Evolutionary conservation across 2,329 filamentous ascomycete species (phyloP).

Genomic region (Colletotrichum spinosum): DNA sequence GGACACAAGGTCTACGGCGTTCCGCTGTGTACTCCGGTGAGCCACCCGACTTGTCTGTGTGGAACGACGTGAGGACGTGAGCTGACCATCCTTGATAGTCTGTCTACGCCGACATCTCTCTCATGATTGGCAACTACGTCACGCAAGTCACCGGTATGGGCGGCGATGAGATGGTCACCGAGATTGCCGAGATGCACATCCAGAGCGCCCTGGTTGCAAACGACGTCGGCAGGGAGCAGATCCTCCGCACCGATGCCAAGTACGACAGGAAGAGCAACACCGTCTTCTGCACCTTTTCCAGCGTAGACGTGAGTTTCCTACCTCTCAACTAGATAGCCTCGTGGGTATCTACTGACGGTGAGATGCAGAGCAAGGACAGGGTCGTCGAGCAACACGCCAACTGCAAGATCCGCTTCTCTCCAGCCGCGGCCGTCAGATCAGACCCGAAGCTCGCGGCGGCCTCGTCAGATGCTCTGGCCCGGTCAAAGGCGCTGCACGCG

Average conservation of each 20-base stretch:
- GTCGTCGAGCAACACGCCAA: constrained; percentile 69
- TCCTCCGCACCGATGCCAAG: constrained; percentile 69
- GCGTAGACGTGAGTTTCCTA: constrained; percentile 3
- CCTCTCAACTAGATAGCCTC: no score
- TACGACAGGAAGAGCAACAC: constrained; percentile 59
- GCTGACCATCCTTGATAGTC: constrained; percentile 39
- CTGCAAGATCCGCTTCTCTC: constrained; percentile 65
- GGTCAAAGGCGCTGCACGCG: constrained; percentile 69
- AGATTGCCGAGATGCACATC: constrained; percentile 75
- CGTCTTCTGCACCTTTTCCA: constrained; percentile 11
- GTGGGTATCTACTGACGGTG: constrained; percentile 63
- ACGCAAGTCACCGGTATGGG: constrained; percentile 71
- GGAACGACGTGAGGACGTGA: neutral
- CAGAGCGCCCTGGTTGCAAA: constrained; percentile 75
- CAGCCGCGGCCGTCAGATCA: constrained; percentile 70
- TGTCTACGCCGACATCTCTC: constrained; percentile 69
- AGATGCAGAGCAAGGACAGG: constrained; percentile 69
- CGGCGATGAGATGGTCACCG: constrained; percentile 67
- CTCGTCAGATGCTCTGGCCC: constrained; percentile 75
- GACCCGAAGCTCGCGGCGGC: constrained; percentile 74
- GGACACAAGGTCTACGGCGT: constrained; percentile 77
- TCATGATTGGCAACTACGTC: constrained; percentile 71
- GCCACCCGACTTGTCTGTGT: neutral
- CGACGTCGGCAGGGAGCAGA: constrained; percentile 60
- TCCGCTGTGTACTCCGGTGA: constrained; percentile 70